Evolutionary conservation across 208 protist genomes (phyloP), one percentile per base, ranked within the genome.

Genomic region (Naegleria lovaniensis): DNA sequence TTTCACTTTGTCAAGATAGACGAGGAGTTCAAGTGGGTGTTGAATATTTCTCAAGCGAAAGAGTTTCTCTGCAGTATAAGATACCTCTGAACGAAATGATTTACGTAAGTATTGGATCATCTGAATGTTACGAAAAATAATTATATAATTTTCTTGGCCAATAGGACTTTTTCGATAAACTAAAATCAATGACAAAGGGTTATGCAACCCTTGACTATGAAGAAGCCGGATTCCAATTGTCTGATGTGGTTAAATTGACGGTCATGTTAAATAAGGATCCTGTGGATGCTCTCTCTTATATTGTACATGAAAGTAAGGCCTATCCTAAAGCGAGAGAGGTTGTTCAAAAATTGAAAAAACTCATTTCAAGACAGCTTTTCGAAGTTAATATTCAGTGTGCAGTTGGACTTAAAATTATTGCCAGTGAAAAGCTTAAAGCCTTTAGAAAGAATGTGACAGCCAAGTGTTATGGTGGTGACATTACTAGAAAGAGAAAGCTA

Each of bases 191-290:
- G 33, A 97, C 96, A 19, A 94, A 95, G 58, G 98, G 98, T 38
- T 99, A 98, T 95, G 97, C 96, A 29, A 97, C 95, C 33, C 94
- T 99, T 5, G 97, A 99, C 90, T 99, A 99, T 93, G 97, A 98
- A 92, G 96, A 98, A 52, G 88, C 92, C 7, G 95, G 95, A 16
- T 99, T 98, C 94, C 93, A 95, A 51, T 83, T 92, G 86, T 92
- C 96, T 0, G 95, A 98, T 88, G 92, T 99, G 0, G 96, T 98
- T 16, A 98, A 98, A 94, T 92, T 98, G 67, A 95, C 97, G 58
- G 94, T 99, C 33, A 90, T 98, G 39, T 94, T 99, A 48, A 97
- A 98, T 93, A 96, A 96, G 85, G 95, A 96, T 16, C 93, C 94
- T 52, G 96, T 98, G 16, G 97, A 97, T 90, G 97, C 97, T 0